Base-by-base conservation (phyloP, 192 early-diverging fungal species). In the Tieghemiomyces parasiticus region DNA sequence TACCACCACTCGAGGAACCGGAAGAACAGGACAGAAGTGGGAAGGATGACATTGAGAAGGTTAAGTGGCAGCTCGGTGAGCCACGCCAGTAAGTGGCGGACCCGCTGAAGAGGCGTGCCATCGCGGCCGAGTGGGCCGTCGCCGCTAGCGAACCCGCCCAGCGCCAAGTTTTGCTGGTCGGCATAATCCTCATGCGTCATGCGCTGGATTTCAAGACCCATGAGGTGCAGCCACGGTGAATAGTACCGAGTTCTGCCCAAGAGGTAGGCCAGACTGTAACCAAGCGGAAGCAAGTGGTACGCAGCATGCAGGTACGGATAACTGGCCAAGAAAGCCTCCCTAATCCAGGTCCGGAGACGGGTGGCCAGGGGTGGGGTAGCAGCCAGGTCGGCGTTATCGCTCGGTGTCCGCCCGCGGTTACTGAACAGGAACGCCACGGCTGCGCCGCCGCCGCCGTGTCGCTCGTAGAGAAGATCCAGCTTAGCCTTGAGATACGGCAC, bases 1-100 rank as follows among this genome's bases (percentile, higher is more conserved):
- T 92, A 89, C 92, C 92, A 97, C 93, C 93, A 97, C 70, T 95
- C 93, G 59, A 93, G 66, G 66, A 97, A 97, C 59, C 86, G 86
- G 73, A 86, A 94, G 66, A 90, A 86, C 72, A 97, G 93, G 22
- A 97, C 88, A 0, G 87, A 85, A 75, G 92, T 79, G 26, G 92
- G 93, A 55, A 97, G 68, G 19, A 86, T 60, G 1, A 82, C 79
- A 60, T 87, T 85, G 35, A 91, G 77, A 61, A 86, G 72, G 30
- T 90, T 83, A 24, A 95, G 69, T 2, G 28, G 14, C 12, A 60
- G 53, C 31, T 19, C 33, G 24, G 58, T n/a, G n/a, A n/a, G n/a
- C n/a, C n/a, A n/a, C n/a, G n/a, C n/a, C n/a, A n/a, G n/a, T n/a
- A n/a, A n/a, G n/a, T n/a, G n/a, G n/a, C n/a, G n/a, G n/a, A n/a